These are phyloP conservation scores for Acacia acuminata DNA, from an alignment of 306 rosid genomes.

Conservation along the genomic window DNA sequence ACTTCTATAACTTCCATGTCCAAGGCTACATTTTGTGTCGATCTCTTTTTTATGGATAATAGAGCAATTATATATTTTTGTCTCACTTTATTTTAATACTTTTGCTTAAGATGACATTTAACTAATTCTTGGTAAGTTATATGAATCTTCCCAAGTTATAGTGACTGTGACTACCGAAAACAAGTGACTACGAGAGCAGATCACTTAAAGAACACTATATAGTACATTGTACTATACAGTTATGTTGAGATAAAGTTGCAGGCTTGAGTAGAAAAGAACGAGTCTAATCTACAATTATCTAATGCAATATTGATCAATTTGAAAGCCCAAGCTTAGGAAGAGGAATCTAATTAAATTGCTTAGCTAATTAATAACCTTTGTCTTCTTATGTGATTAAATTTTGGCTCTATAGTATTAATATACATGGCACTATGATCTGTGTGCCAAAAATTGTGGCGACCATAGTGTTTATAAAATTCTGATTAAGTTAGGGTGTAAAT, in stretches of 20 bases:
- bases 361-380: not conserved
- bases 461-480: not conserved
- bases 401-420: slow-evolving; percentile 7
- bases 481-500: not conserved
- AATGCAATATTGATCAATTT: not conserved
- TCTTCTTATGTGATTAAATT: not conserved
- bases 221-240: not conserved
- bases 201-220: not conserved
- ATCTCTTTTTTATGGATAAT: not conserved
- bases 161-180: not conserved
- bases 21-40: not conserved
- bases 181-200: not conserved
- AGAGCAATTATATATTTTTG: not conserved
- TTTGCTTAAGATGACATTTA: not conserved
- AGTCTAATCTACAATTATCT: not conserved
- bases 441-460: not conserved
- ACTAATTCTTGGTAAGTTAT: not conserved
- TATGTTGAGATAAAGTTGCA: not conserved
- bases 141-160: not conserved
- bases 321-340: not conserved
- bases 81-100: not conserved
- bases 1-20: not conserved
- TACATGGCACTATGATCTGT: not conserved
- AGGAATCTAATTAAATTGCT: not conserved
- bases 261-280: not conserved